These are phyloP conservation scores for Globisporangium cystogenes DNA, from an alignment of 352 stramenopile genomes.

Conservation along the genomic window DNA sequence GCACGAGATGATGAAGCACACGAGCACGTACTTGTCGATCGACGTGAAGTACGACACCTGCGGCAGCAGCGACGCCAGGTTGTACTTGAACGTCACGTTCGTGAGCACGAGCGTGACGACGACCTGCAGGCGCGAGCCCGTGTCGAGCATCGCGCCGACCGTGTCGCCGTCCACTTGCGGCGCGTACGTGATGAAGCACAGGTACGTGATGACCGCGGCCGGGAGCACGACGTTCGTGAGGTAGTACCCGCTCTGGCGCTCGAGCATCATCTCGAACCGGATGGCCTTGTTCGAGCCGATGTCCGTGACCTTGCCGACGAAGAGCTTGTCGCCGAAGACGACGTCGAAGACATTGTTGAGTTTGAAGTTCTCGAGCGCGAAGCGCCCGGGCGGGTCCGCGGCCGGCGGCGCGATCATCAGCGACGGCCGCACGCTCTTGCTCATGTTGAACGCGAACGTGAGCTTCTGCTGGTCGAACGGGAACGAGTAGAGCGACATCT, in stretches of 20 bases:
- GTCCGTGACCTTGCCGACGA: constrained; percentile 22
- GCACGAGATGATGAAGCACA: constrained; percentile 28
- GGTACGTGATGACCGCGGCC: constrained; percentile 29
- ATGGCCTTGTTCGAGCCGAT: constrained; percentile 15
- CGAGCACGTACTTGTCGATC: constrained; percentile 32
- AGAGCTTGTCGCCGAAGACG: constrained; percentile 26
- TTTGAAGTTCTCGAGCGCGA: constrained; percentile 26
- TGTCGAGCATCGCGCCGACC: constrained; percentile 13
- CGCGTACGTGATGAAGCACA: constrained; percentile 31
- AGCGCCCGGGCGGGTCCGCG: constrained; percentile 13
- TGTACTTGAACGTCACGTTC: constrained; percentile 35
- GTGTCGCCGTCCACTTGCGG: background rate
- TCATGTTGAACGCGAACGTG: constrained; percentile 23
- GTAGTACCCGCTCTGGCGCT: constrained; percentile 27
- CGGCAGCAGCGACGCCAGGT: constrained; percentile 22
- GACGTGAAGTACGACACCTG: constrained; percentile 36
- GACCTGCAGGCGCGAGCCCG: constrained; percentile 23
- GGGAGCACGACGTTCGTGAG: constrained; percentile 31
- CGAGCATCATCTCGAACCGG: constrained; percentile 31
- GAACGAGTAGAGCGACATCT: constrained; percentile 33
- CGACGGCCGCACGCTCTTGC: constrained; percentile 10
- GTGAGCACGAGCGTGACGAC: constrained; percentile 36
- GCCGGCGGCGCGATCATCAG: constrained; percentile 12
- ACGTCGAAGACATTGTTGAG: constrained; percentile 28
- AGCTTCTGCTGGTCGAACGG: constrained; percentile 39